Conservation (phyloP, 331 rosid genomes). For the Arachis monticola region DNA sequence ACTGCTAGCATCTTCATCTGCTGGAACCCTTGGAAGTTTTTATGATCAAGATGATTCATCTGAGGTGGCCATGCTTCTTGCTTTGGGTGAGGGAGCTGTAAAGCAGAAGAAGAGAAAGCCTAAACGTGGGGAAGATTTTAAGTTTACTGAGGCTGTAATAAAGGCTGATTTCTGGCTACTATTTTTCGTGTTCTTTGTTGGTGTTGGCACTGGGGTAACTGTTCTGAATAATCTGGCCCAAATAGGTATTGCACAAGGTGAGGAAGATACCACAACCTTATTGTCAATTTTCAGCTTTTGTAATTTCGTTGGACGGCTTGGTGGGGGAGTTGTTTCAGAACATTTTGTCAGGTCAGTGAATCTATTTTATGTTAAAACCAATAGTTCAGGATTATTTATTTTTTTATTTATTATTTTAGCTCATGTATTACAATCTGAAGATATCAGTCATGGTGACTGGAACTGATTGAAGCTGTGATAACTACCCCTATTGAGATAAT, state of each 20-base stretch:
- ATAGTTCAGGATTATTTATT: background rate
- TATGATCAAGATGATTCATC: constrained; percentile 58
- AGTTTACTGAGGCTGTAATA: constrained; percentile 65
- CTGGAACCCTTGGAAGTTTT: constrained; percentile 57
- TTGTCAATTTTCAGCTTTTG: constrained; percentile 82
- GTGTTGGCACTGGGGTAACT: constrained; percentile 87
- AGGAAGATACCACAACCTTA: constrained; percentile 69
- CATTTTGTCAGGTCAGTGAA: constrained; percentile 77
- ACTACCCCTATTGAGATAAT: too few relatives aligned
- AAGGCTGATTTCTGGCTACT: constrained; percentile 95
- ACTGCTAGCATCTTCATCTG: constrained; percentile 55
- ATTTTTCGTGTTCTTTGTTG: constrained; percentile 73
- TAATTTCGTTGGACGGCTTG: constrained; percentile 84
- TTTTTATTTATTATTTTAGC: background rate
- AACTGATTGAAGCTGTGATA: background rate
- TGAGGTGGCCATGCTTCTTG: constrained; percentile 84
- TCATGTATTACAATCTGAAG: constrained; percentile 1
- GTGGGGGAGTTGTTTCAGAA: constrained; percentile 90
- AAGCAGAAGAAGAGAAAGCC: constrained; percentile 82
- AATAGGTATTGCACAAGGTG: constrained; percentile 82
- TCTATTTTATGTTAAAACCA: constrained; percentile 11
- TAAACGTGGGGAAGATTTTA: constrained; percentile 86
- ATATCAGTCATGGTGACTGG: background rate
- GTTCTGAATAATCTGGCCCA: constrained; percentile 87
- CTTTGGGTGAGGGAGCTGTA: constrained; percentile 89